Base-by-base conservation (phyloP, 2,329 filamentous ascomycete species). In the Pezicula neosporulosa region DNA sequence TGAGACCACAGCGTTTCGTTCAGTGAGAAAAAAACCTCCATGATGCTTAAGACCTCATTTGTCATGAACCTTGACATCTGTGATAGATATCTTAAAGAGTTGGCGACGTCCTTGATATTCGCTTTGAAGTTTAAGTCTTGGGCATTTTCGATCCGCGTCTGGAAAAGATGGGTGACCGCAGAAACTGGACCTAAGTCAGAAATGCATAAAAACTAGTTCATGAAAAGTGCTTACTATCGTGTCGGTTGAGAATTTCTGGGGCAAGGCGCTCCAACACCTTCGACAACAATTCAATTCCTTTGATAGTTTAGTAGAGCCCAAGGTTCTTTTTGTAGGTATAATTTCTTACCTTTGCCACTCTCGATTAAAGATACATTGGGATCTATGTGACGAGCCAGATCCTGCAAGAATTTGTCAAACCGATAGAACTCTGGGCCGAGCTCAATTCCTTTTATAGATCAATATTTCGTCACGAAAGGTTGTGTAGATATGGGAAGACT, bases 361-460 rank as follows among this genome's bases (percentile, higher is more conserved):
- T 30, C 28, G 9, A 30, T 7, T 7, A 30, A 7, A 30, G 28
- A 30, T 30, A 30, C 28, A 30, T 30, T 30, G 28, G 28, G 28
- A 2, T 30, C 28, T 30, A 30, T 30, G 28, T 30, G 28, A 30
- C 8, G 3, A 30, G 28, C 7, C 10, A 30, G 6, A 30, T 30
- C 28, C 6, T 9, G 28, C 9, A 30, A 30, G 28, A 30, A 30
- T 7, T 30, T 30, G 6, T 30, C 28, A 12, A 30, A 30, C 10
- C 28, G 28, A 12, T 30, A 30, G 10, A 30, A 4, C 28, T 30
- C 28, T 9, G 28, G 28, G 8, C 55, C 54, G 28, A 56, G 43
- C 7, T 56, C 56, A 37, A 60, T 50, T 1, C 50, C 60, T 62
- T 30, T 28, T 7, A 30, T 36, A 7, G 6, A 13, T n/a, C 10